These are phyloP conservation scores for Nothophoma quercina DNA, from an alignment of 2,329 filamentous ascomycete species.

Conservation along the genomic window DNA sequence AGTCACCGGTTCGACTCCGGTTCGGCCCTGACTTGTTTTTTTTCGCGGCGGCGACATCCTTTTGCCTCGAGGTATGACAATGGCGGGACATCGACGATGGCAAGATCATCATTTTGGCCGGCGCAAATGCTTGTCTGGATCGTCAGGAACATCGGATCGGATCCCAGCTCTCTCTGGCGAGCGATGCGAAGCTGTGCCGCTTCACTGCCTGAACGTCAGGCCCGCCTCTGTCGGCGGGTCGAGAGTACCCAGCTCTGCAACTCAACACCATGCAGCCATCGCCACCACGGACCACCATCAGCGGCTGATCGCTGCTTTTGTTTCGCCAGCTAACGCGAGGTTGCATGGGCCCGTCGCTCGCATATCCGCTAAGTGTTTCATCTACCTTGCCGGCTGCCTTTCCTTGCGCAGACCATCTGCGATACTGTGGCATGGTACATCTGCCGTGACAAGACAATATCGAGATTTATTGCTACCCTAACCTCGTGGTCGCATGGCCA, in stretches of 20 bases:
- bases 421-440: constrained; percentile 1
- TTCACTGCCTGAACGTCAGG: constrained; percentile 1
- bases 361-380: constrained; percentile 16
- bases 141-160: neutral
- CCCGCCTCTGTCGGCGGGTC: constrained; percentile 9
- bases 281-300: constrained; percentile 29
- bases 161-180: neutral
- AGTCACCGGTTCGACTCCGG: constrained; percentile 41
- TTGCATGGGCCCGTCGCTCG: constrained; percentile 28
- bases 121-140: neutral
- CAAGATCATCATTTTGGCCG: neutral
- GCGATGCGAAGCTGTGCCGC: constrained; percentile 9
- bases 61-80: neutral
- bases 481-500: constrained; percentile 1
- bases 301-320: constrained; percentile 29
- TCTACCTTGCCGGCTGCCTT: constrained; percentile 8
- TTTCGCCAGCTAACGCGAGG: constrained; percentile 26
- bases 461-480: constrained; percentile 3
- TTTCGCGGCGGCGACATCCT: neutral
- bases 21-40: constrained; percentile 27
- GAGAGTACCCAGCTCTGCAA: constrained; percentile 22
- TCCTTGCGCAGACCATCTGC: constrained; percentile 10
- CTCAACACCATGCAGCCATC: constrained; percentile 43
- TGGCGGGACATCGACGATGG: neutral
- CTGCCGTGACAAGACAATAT: constrained; percentile 3